phyloP scores from a whole-genome alignment of 2,329 filamentous ascomycete species.

The Colletotrichum sp. region DNA sequence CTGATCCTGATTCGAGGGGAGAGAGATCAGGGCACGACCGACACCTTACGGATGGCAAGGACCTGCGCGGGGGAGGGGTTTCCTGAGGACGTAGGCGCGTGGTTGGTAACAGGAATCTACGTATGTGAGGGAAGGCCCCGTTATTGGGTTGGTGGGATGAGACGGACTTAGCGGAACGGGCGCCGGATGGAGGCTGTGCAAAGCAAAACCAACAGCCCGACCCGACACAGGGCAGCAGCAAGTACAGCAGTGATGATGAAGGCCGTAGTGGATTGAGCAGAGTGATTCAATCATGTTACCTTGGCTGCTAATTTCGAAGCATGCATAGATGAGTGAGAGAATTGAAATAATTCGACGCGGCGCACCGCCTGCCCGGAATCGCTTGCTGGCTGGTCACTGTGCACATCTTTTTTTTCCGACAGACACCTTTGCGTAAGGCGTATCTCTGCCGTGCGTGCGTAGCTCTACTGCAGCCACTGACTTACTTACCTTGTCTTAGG shows the following conservation, averaged over 20 bases:
- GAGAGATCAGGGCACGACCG: neutral
- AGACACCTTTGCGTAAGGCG: neutral
- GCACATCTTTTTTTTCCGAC: neutral
- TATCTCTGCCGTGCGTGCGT: neutral
- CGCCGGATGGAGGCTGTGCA: slow-evolving; percentile 17
- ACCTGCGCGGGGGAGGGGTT: neutral
- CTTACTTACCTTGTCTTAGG: neutral
- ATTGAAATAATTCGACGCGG: neutral
- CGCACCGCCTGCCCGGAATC: neutral
- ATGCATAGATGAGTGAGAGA: neutral
- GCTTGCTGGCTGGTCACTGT: neutral
- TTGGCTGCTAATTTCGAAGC: neutral
- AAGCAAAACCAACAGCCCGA: neutral
- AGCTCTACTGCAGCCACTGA: neutral
- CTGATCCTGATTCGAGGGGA: neutral
- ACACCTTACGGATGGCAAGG: neutral
- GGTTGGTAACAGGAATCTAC: neutral
- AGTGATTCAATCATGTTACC: neutral
- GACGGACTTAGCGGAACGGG: neutral
- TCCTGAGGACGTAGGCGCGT: neutral
- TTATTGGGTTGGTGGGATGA: slow-evolving; percentile 10
- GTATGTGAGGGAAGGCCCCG: neutral
- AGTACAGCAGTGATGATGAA: neutral
- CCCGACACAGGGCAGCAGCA: neutral
- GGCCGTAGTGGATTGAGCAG: neutral